Base-by-base conservation (phyloP, 352 stramenopile species). In the Pythium coloratum region DNA sequence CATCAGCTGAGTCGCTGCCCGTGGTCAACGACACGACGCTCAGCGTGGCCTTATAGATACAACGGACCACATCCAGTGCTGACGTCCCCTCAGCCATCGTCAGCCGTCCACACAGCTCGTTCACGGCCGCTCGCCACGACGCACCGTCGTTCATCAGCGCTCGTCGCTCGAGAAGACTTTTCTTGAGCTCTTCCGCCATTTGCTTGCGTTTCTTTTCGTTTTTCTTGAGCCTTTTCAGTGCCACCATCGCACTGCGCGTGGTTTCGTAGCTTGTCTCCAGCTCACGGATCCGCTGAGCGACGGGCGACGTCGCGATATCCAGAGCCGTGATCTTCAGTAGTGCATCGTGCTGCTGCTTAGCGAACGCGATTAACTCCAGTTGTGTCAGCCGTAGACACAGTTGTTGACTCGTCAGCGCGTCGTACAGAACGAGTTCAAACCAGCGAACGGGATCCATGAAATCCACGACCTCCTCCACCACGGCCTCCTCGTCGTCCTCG, bases 371-470 rank as follows among this genome's bases (percentile, higher is more conserved):
- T 66, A 67, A 82, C 47, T 85, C 77, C 6, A 89, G 64, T 16
- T 72, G 73, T 2, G 61, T 66, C 7, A 88, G 40, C 5, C 71
- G 24, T 6, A 88, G 54, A 24, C 2, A 59, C 7, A 44, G 32
- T 12, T 47, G 67, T 0, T 38, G 30, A 13, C 63, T 76, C 13
- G 60, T 61, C 0, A 16, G 3, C 1, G 70, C 61, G 32, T 89
- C 72, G 51, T 89, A 89, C 16, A 89, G 56, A 33, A 75, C 55
- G 3, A 89, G 16, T 4, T 62, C 66, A 55, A 89, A 75, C 24
- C 70, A 68, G 4, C 26, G 49, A 8, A 55, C 26, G 4, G 26
- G 49, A 55, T 55, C 49, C 10, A 7, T 20, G 14, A 53, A 53
- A n/a, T 53, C 46, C 20, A 32, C 46, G 2, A 20, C 44, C 18